Base-by-base conservation (phyloP, 352 stramenopile genomes). In the Globisporangium sylvaticum region DNA sequence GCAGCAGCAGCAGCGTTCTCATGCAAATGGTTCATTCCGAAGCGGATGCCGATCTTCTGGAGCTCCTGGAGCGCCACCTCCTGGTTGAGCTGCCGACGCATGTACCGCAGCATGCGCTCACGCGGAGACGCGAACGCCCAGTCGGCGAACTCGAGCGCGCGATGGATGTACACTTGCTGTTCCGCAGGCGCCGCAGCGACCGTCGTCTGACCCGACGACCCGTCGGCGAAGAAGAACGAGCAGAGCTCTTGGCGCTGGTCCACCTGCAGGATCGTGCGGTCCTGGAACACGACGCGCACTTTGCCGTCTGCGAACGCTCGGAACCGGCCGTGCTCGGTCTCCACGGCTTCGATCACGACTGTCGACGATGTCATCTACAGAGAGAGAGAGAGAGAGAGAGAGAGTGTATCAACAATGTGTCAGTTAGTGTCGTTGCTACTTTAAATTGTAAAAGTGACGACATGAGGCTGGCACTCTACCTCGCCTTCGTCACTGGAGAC, bases 241-340 rank as follows among this genome's bases (percentile, higher is more conserved):
- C 82, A 92, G 22, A 64, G 68, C 4, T 78, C 73, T 18, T 56
- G 63, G 25, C 70, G 61, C 18, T 52, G 56, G n/a, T 82, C 69
- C 25, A 91, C 68, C 54, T 87, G 74, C 25, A 92, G 67, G 31
- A 95, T 92, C 20, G 87, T 92, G 42, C 87, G 83, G 46, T 95
- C 85, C 12, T 71, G 55, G 50, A 93, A 93, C 22, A 75, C 75
- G 50, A 87, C 82, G 32, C 85, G 87, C 31, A 93, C 74, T 24
- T 74, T 70, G n/a, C 83, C 81, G 58, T 87, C 79, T 20, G 74
- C 69, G 48, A 89, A 93, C 10, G 81, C 80, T 24, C 87, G 84
- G 55, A 93, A 93, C 15, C 79, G 75, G 0, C 85, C 85, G 32
- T 66, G n/a, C 25, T 79, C 68, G n/a, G 78, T 95, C 58, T 80